These are phyloP conservation scores for Imleria badia DNA, from an alignment of 768 basidiomycete species.

Conservation along the genomic window DNA sequence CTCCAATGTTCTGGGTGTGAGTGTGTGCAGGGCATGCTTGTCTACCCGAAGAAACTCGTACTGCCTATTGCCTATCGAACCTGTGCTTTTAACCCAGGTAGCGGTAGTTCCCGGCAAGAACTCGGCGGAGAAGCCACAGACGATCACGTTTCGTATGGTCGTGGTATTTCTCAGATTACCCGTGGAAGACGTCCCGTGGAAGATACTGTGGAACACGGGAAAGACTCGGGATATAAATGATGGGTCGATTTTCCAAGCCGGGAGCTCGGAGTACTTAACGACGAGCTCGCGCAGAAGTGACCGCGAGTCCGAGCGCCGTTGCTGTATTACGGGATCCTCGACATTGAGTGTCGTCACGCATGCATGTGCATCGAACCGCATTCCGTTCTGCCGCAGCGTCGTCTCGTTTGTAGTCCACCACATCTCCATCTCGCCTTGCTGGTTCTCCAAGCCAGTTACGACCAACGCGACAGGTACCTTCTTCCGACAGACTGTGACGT, in stretches of 20 bases:
- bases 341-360: no score
- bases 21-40: neutral
- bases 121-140: neutral
- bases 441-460: no score
- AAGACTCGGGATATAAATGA: neutral
- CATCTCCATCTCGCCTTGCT: slow-evolving; percentile 20
- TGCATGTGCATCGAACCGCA: no score
- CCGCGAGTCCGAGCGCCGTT: neutral
- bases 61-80: neutral
- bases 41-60: slow-evolving; percentile 1
- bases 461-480: no score
- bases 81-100: neutral
- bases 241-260: neutral
- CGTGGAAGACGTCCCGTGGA: neutral
- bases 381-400: slow-evolving; percentile 12
- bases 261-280: neutral
- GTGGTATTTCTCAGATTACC: neutral
- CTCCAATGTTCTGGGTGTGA: neutral
- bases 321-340: neutral
- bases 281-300: neutral
- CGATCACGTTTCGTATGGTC: neutral
- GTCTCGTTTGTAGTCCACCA: slow-evolving; percentile 31
- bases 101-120: neutral
- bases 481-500: no score
- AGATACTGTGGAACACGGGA: neutral